These are phyloP conservation scores for Sanghuangporus sanghuang DNA, from an alignment of 1,284 basidiomycete species.

Conservation along the genomic window DNA sequence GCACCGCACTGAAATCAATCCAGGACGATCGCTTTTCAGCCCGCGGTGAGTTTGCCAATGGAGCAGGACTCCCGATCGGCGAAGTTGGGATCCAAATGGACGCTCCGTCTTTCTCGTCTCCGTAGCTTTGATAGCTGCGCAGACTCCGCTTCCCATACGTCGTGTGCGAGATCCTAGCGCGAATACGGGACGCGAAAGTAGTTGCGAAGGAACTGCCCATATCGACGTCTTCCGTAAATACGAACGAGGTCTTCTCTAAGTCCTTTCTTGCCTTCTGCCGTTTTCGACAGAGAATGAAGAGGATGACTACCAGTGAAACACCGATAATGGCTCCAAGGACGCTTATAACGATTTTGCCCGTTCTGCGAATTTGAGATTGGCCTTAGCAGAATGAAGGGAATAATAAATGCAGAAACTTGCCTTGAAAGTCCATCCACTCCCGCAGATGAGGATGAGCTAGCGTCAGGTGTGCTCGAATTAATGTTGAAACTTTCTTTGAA, in stretches of 20 bases:
- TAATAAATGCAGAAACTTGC: not conserved
- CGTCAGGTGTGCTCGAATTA: not conserved
- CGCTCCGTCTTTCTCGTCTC: conserved; percentile 6
- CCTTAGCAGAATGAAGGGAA: not conserved
- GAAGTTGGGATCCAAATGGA: conserved; percentile 13
- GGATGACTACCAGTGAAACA: not conserved
- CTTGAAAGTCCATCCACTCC: conserved; percentile 4
- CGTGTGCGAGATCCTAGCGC: conserved; percentile 6
- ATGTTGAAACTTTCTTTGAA: conserved; percentile 13
- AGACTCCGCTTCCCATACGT: conserved; percentile 9
- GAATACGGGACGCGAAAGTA: conserved; percentile 1
- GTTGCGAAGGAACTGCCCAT: conserved; percentile 16
- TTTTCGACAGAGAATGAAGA: conserved; percentile 7
- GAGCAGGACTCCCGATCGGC: conserved; percentile 8
- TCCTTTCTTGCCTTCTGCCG: not conserved
- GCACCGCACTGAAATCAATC: not conserved
- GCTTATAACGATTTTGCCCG: not conserved
- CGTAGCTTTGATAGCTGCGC: conserved; percentile 13
- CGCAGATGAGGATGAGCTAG: not conserved
- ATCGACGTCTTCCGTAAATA: conserved; percentile 17
- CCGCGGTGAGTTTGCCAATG: not conserved
- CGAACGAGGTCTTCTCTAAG: conserved; percentile 8
- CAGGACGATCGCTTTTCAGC: conserved; percentile 5
- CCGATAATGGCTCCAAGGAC: not conserved
- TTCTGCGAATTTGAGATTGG: not conserved